These are phyloP conservation scores for Colletotrichum sp. DNA, from an alignment of 2,329 filamentous ascomycete genomes.

Conservation along the genomic window DNA sequence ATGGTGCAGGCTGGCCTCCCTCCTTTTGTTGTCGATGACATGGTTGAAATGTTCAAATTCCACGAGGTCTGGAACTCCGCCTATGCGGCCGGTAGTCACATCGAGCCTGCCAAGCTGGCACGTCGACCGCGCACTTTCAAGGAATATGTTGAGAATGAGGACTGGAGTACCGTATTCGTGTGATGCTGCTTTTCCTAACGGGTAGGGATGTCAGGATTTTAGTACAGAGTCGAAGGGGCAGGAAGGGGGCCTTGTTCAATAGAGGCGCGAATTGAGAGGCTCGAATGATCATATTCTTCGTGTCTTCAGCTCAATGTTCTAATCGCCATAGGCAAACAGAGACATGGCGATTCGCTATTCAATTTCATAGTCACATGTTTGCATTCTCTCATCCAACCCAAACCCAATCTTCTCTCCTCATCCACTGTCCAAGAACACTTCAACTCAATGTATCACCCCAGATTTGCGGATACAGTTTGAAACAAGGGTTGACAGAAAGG, in stretches of 20 bases:
- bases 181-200: fast-evolving
- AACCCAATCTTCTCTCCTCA: background rate
- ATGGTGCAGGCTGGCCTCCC: background rate
- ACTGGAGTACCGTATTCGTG: background rate
- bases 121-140: background rate
- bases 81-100: background rate
- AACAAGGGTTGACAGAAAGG: background rate
- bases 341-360: background rate
- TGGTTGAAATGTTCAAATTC: background rate
- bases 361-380: background rate
- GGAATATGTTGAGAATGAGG: background rate
- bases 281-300: background rate
- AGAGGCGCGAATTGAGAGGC: fast-evolving
- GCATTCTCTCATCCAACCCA: fast-evolving
- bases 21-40: background rate
- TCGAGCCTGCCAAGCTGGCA: background rate
- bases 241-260: background rate
- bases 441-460: background rate
- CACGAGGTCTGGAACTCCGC: background rate
- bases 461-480: background rate
- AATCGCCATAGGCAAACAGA: background rate
- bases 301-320: background rate
- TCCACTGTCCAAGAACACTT: background rate
- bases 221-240: too few species aligned
- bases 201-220: fast-evolving